Base-by-base conservation (phyloP, 1,284 basidiomycete genomes). In the Microbotryum violaceum region DNA sequence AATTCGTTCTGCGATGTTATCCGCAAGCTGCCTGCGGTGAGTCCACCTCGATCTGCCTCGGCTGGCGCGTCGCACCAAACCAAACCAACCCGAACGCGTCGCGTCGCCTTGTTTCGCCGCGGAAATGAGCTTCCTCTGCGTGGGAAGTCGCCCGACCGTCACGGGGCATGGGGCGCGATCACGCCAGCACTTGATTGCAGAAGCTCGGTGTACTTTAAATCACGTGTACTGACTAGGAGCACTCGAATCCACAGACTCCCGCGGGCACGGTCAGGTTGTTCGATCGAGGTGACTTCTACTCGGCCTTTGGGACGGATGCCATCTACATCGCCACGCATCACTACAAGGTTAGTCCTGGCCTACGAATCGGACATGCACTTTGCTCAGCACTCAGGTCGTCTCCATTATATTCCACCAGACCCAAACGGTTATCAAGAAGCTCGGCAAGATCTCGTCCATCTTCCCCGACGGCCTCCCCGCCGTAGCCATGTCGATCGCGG, bases 221-320 rank as follows among this genome's bases (percentile, higher is more conserved):
- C 25, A n/a, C 20, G 23, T 29, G 21, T 3, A 3, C 27, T 9
- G 2, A 5, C 29, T 6, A 2, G 42, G 42, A 18, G 14, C 37
- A 42, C 37, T 42, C 37, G 16, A 42, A 42, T 18, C 12, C 16
- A 8, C 60, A 79, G 75, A 75, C 75, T 61, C 67, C 76, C 0
- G 75, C 78, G 5, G 80, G 77, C 23, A 87, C 86, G 4, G 79
- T 97, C 49, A 83, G 92, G 20, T 81, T 97, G 6, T 96, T 97
- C 73, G 84, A 87, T 71, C 84, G 91, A 58, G 75, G 84, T 70
- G 87, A 91, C 23, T 97, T 85, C 77, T 97, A 90, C 77, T 85
- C 86, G 16, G 87, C 85, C 0, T 91, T 97, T 72, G 93, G 91
- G 0, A 77, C 85, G 6, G 94, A 97, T 74, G 96, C 94, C 1